phyloP scores from a whole-genome alignment of 345 rosid genomes.

The Turritis glabra region DNA sequence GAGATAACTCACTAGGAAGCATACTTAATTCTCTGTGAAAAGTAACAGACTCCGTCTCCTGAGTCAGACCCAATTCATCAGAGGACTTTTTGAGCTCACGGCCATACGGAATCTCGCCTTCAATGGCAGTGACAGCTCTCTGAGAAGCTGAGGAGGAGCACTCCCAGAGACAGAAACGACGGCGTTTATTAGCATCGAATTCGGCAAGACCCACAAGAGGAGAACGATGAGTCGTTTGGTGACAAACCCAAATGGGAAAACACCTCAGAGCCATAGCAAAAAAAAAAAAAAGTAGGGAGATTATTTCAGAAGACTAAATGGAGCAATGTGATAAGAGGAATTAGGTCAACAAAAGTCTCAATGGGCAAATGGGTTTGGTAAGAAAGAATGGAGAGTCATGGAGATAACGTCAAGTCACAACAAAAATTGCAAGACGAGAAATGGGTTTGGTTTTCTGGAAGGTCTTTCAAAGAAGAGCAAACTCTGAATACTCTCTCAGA shows the following conservation, averaged over 20 bases:
- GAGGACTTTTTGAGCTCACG: slow-evolving; percentile 47
- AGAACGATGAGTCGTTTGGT: slow-evolving; percentile 39
- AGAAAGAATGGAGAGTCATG: slow-evolving; percentile 13
- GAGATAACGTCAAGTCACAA: slow-evolving; percentile 12
- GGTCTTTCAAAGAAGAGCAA: slow-evolving; percentile 24
- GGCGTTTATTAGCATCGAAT: slow-evolving; percentile 32
- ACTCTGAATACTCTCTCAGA: slow-evolving; percentile 23
- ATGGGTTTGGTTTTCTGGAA: neutral
- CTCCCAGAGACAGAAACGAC: slow-evolving; percentile 51
- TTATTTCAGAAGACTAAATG: slow-evolving; percentile 12
- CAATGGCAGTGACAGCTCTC: slow-evolving; percentile 57
- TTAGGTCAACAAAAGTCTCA: slow-evolving; percentile 32
- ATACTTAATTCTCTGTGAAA: slow-evolving; percentile 75
- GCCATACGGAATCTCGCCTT: slow-evolving; percentile 55
- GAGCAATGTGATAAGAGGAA: slow-evolving; percentile 26
- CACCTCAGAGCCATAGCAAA: slow-evolving; percentile 60
- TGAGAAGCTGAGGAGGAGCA: slow-evolving; percentile 47
- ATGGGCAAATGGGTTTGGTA: slow-evolving; percentile 26
- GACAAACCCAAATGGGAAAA: slow-evolving; percentile 55
- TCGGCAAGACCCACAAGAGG: slow-evolving; percentile 34
- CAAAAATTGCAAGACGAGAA: too few relatives aligned
- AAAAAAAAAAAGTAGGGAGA: slow-evolving; percentile 9
- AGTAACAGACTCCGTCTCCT: slow-evolving; percentile 35
- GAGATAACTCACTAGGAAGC: slow-evolving; percentile 79
- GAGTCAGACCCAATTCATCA: slow-evolving; percentile 43